Evolutionary conservation across 2,329 filamentous ascomycete genomes (phyloP).

Genomic region (Seiridium unicorne): DNA sequence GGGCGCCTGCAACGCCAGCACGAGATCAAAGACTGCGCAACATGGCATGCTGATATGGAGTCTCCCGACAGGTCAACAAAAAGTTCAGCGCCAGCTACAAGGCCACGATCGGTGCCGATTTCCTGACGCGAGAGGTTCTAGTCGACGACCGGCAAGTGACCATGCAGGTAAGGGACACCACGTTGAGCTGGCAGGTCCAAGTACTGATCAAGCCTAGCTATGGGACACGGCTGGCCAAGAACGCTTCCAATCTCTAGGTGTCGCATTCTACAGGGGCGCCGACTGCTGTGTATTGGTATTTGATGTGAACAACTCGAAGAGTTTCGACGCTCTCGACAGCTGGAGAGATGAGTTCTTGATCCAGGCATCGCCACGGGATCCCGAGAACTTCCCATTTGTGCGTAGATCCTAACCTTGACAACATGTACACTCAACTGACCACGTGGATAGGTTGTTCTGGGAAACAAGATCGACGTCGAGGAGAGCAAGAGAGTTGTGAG

Average conservation of each 20-base stretch:
- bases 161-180: constrained; percentile 73
- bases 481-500: constrained; percentile 90
- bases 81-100: constrained; percentile 99
- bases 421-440: not conserved
- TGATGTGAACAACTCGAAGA: constrained; percentile 99
- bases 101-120: constrained; percentile 97
- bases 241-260: constrained; percentile 93
- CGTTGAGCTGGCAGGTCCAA: too few species aligned
- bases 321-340: constrained; percentile 96
- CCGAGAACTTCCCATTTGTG: constrained; percentile 97
- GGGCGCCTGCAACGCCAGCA: not conserved
- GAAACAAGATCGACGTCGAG: constrained; percentile 98
- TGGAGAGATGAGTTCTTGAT: constrained; percentile 99
- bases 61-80: constrained; percentile 87
- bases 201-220: constrained; percentile 54
- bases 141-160: constrained; percentile 97
- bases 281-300: constrained; percentile 98
- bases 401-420: constrained; percentile 26
- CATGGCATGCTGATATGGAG: not conserved
- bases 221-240: constrained; percentile 99
- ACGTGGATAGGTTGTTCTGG: constrained; percentile 73
- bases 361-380: constrained; percentile 93
- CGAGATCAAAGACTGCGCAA: not conserved
- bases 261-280: constrained; percentile 95
- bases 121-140: constrained; percentile 95